Percentiles rank a stretch among this genome's conserved stretches.
phyloP scores from a whole-genome alignment of 2,329 filamentous ascomycete species.

The Fusarium sp. region DNA sequence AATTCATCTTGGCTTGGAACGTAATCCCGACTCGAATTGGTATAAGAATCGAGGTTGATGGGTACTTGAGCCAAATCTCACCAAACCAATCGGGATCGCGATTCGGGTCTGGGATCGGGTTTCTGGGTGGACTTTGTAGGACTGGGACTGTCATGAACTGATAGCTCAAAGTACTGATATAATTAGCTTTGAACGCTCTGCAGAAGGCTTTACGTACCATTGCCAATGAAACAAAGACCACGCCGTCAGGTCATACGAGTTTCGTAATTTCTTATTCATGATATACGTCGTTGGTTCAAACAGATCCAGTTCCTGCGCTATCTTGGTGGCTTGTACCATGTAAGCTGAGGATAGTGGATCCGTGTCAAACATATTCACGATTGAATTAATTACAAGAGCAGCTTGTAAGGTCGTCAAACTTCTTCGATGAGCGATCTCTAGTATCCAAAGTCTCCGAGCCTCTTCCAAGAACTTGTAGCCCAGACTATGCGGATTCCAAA shows the following conservation, averaged over 20 bases:
- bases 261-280: constrained; percentile 6
- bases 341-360: constrained; percentile 6
- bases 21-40: background rate
- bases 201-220: background rate
- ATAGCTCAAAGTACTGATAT: background rate
- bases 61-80: constrained; percentile 28
- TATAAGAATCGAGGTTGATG: background rate
- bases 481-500: constrained; percentile 9
- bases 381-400: background rate
- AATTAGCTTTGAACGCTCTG: background rate
- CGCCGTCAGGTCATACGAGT: constrained; percentile 8
- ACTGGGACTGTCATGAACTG: constrained; percentile 4
- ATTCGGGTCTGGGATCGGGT: background rate
- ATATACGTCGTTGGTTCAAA: constrained; percentile 16
- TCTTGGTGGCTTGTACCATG: background rate
- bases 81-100: constrained; percentile 1
- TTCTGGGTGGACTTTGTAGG: background rate
- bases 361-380: constrained; percentile 21
- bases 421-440: background rate
- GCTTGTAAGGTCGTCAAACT: constrained; percentile 15
- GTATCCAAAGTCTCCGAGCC: constrained; percentile 6
- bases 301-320: background rate
- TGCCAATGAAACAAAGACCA: constrained; percentile 29
- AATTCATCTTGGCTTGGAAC: background rate
- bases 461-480: constrained; percentile 17